phyloP scores from a whole-genome alignment of 176 grass and related monocot species.

The Phyllostachys edulis region DNA sequence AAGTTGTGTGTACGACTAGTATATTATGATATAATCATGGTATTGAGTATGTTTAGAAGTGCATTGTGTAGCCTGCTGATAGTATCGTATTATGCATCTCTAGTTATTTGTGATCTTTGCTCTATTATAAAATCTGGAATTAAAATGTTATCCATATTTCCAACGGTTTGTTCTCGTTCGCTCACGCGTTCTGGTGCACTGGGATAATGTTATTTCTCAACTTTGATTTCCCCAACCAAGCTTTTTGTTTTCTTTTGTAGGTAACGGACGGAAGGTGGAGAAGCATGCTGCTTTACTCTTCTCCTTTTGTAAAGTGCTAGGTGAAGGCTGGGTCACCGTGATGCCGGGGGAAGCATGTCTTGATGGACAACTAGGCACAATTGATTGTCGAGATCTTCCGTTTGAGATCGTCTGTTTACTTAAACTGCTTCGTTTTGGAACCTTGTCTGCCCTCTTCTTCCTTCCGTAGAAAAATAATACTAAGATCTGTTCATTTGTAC shows the following conservation, averaged over 20 bases:
- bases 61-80: too few relatives aligned
- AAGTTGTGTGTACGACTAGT: too few relatives aligned
- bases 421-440: neutral
- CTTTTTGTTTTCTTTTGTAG: too few relatives aligned
- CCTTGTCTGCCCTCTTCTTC: too few relatives aligned
- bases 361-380: neutral
- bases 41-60: too few relatives aligned
- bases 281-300: neutral
- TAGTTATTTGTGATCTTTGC: too few relatives aligned
- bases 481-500: neutral
- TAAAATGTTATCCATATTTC: too few relatives aligned
- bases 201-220: neutral
- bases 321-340: neutral
- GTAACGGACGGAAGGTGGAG: neutral
- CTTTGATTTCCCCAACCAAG: neutral
- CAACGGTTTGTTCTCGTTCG: too few relatives aligned
- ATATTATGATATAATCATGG: too few relatives aligned
- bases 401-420: neutral
- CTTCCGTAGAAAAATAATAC: neutral
- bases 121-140: too few relatives aligned
- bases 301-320: neutral
- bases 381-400: neutral
- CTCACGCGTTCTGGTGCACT: neutral
- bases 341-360: neutral
- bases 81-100: too few relatives aligned